Base-by-base conservation (phyloP, 257 asterid species). In the Haberlea rhodopensis region DNA sequence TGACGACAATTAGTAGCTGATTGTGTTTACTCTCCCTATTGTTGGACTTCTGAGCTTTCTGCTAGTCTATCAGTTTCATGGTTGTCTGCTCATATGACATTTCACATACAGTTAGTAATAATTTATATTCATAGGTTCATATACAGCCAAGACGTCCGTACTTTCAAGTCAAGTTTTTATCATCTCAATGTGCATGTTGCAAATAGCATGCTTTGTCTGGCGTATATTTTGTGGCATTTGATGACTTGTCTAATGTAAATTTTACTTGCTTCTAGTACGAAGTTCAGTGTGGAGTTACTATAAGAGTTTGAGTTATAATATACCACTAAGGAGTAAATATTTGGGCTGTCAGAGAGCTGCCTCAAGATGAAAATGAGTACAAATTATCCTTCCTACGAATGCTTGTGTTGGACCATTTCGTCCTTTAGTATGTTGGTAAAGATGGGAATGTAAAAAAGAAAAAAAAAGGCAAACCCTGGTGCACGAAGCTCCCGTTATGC, bases 281-380 rank as follows among this genome's bases (percentile, higher is more conserved):
- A 43, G 49, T 43, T 43, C 6, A 19, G 19, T 28, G 20, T 65
- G 21, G 22, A 8, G 24, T 53, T n/a, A 49, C 32, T 40, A 51
- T 53, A 20, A 28, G 57, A 34, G 13, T 66, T 49, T 43, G 19
- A 43, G 25, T 66, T 56, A 26, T 60, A 15, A 32, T 56, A 56
- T 32, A 49, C n/a, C n/a, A n/a, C 40, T 54, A 26, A 25, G 10
- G 46, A 27, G 54, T n/a, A n/a, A 24, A 56, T 55, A 11, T 70
- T 26, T 52, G 68, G 53, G 22, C 51, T 54, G 15, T 23, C 46
- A 13, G 4, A 28, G 49, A 27, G 37, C 49, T 64, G 52, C 63
- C 46, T 49, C 13, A 51, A 48, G 26, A 8, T 18, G 49, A 20
- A 43, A 24, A 8, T 51, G 43, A 21, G 25, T 26, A n/a, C 32